Conservation (phyloP, 495 filamentous ascomycete species). For the Lasiosphaeria ovina region DNA sequence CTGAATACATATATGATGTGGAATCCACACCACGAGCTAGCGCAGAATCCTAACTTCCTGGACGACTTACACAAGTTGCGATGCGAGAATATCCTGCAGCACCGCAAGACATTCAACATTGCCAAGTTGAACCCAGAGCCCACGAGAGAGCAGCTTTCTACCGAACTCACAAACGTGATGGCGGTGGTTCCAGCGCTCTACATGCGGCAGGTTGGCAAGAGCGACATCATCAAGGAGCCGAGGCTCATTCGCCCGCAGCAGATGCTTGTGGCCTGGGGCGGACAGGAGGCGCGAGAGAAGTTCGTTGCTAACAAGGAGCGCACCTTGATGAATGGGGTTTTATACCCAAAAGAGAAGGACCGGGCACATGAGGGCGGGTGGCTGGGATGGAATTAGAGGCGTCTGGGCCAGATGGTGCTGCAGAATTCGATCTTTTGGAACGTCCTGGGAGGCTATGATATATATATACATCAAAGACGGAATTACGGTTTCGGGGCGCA, state of each 20-base stretch:
- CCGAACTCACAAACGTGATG: slow-evolving; percentile 21
- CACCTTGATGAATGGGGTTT: slow-evolving; percentile 21
- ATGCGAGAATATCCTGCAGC: slow-evolving; percentile 32
- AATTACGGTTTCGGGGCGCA: too few species aligned
- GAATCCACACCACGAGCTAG: slow-evolving; percentile 13
- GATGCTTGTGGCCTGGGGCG: slow-evolving; percentile 31
- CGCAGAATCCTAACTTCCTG: slow-evolving; percentile 24
- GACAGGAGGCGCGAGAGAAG: slow-evolving; percentile 19
- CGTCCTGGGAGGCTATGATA: too few species aligned
- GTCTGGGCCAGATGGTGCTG: too few species aligned
- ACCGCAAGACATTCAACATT: slow-evolving; percentile 26
- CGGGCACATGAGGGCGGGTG: not conserved
- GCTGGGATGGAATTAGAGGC: not conserved
- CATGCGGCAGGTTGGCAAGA: slow-evolving; percentile 25
- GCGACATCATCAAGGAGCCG: slow-evolving; percentile 23
- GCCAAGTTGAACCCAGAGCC: slow-evolving; percentile 27
- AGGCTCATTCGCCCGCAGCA: slow-evolving; percentile 26
- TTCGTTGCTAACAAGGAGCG: slow-evolving; percentile 11
- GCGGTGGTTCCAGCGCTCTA: slow-evolving; percentile 26
- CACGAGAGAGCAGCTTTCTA: slow-evolving; percentile 19
- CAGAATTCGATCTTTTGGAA: too few species aligned
- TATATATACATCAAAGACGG: too few species aligned
- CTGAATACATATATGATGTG: slow-evolving; percentile 22
- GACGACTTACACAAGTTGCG: slow-evolving; percentile 19
- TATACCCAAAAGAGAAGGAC: slow-evolving; percentile 9